Evolutionary conservation across 2,329 filamentous ascomycete genomes (phyloP).

Genomic region (Polychaeton citri): DNA sequence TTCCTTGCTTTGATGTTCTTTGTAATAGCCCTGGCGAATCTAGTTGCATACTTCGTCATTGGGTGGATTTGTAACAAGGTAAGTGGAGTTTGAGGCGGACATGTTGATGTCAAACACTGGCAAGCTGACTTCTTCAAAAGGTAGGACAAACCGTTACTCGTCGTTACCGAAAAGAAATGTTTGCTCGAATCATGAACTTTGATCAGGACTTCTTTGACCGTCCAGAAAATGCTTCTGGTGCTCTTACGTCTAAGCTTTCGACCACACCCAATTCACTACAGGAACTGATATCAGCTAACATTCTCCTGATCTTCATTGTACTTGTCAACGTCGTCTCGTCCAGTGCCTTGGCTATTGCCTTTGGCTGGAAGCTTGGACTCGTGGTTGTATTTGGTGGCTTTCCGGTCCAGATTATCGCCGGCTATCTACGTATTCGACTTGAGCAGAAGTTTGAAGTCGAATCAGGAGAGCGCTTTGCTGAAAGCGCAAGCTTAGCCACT

Average conservation of each 20-base stretch:
- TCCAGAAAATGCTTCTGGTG: constrained; percentile 46
- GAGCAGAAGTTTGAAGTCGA: constrained; percentile 57
- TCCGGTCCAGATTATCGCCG: constrained; percentile 36
- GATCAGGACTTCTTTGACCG: constrained; percentile 48
- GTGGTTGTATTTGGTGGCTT: constrained; percentile 49
- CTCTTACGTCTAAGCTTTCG: constrained; percentile 43
- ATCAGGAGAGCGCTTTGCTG: constrained; percentile 54
- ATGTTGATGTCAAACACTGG: constrained; percentile 1
- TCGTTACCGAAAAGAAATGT: constrained; percentile 46
- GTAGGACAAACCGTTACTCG: constrained; percentile 33
- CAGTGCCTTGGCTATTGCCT: constrained; percentile 53
- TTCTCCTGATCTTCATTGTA: constrained; percentile 46
- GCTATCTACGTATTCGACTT: constrained; percentile 39
- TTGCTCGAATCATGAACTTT: constrained; percentile 46
- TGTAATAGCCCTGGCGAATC: constrained; percentile 41
- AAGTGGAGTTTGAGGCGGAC: constrained; percentile 4
- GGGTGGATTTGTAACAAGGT: constrained; percentile 20
- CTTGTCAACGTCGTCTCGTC: constrained; percentile 53
- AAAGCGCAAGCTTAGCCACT: constrained; percentile 61
- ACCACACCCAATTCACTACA: constrained; percentile 47
- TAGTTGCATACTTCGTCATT: constrained; percentile 41
- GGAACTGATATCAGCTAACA: constrained; percentile 49
- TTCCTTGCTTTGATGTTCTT: constrained; percentile 58
- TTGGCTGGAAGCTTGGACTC: constrained; percentile 64
- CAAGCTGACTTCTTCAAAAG: background rate